Evolutionary conservation across 495 filamentous ascomycete genomes (phyloP), one percentile per base, ranked within the genome.

Genomic region (Xylaria cubensis): DNA sequence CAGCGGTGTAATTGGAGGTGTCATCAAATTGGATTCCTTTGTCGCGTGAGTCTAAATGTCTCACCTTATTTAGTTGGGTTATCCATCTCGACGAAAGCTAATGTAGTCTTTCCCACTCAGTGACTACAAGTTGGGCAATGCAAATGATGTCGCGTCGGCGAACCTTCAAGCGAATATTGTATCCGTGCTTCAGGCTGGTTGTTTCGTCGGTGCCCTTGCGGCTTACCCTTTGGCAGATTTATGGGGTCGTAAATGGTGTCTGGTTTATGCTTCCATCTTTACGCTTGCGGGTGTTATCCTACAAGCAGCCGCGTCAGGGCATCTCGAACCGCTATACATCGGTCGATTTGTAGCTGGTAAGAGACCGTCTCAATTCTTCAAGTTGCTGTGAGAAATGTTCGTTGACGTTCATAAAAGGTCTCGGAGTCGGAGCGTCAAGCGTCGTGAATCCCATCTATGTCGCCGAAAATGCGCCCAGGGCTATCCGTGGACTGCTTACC

Each of bases 401-500:
- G 73, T 44, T 50, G 1, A 26, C 36, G 8, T 51, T 1, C 3
- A 55, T 3, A 7, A 51, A 29, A 64, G 90, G 90, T 66, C 77
- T 91, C 24, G 90, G 89, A 63, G 85, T 91, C 66, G 90, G 90
- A 55, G 84, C 82, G 44, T 86, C 88, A 24, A 88, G 87, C 24
- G 89, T 91, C 83, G 82, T 91, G 64, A 88, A 86, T 67, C 89
- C 89, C 6, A 83, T 89, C 32, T 84, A 84, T 67, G 82, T 87
- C 26, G 83, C 84, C 39, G 92, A 94, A 74, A 92, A 91, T 67
- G 90, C 91, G 13, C 91, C 92, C 4, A 84, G 91, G 56, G 90
- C 89, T 46, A 92, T 93, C 73, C 91, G 91, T 58, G 91, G 91
- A 39, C 87, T 87, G 24, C 81, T 94, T 46, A 92, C 90, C 36